Evolutionary conservation across 306 rosid species (phyloP), one percentile per base, ranked within the genome.

Genomic region (Fragaria nilgerrensis): DNA sequence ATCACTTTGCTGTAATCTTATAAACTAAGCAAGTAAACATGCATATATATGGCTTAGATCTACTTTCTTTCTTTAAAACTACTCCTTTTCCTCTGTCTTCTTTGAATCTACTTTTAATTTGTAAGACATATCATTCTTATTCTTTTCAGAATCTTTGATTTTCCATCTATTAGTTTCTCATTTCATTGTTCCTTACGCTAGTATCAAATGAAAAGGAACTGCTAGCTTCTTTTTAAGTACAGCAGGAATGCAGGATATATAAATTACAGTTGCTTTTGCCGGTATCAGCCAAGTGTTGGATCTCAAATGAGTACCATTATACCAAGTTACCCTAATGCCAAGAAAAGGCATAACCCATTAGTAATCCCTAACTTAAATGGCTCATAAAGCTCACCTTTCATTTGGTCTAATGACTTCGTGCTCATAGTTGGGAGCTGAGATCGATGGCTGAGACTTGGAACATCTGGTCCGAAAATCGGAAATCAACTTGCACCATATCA

Each of bases 41-140:
- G 23, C 37, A 41, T 2, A 25, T 25, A 27, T 4, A 34, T 19
- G 47, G 16, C 56, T 74, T 59, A 58, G 77, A 74, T 74, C 69
- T 74, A 17, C 69, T 56, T 69, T 74, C 55, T 58, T 74, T 58
- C 77, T 23, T 56, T 74, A 23, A 58, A 17, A 56, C 27, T 58
- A 74, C 52, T 56, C 25, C 11, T 56, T 63, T 65, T 17, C 16
- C 14, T 36, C 39, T 62, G 36, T 4, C 39, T 17, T 34, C 45
- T 17, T 34, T 65, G 1, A 65, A 36, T 36, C 70, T 9, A 65
- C 45, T 65, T 65, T 65, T 7, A 8, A 36, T 6, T 29, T 65
- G 70, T 19, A 64, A 14, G 19, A 16, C 34, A 62, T 15, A 14
- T 62, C 43, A 29, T 62, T 13, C 41, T 12, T 32, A 0, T 14